Base-by-base conservation (phyloP, 805 yeast species). In the Geotrichum ghanense region DNA sequence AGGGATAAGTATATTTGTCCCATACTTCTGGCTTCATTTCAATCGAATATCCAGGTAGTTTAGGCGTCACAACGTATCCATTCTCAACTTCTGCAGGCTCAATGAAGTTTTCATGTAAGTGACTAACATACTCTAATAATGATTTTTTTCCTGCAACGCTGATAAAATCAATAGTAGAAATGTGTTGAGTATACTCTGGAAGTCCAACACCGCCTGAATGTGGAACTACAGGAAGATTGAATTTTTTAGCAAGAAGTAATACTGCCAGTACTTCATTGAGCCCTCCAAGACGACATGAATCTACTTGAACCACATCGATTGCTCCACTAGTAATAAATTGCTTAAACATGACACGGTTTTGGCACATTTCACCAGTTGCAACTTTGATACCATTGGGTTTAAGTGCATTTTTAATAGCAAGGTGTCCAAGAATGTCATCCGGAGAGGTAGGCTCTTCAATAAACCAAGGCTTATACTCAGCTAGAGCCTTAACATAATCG, bases 381-480 rank as follows among this genome's bases (percentile, higher is more conserved):
- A 62, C 67, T 35, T 55, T 53, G 52, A 62, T 56, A 2, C 65
- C 67, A 39, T 56, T 48, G 9, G 56, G 59, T 47, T 52, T 52
- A 25, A 62, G 54, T n/a, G 65, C 67, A 22, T 60, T 53, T 24
- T 53, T 49, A 45, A 62, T 51, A 10, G 59, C 58, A 41, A 48
- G 44, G 47, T 62, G 67, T 34, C 67, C 67, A 7, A 62, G 51
- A 19, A 62, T 50, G 48, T 62, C 67, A 41, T 62, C 67, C 10
- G 67, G 67, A 14, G 64, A 59, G 14, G 67, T 62, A 17, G 67
- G 67, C 51, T 62, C 67, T 46, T 62, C 67, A 48, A 62, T 62
- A 44, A 62, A 62, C 60, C 60, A 60, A 5, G 66, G 67, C 57
- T 58, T 60, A 52, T 45, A 62, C 40, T 55, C 60, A 14, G 54